Evolutionary conservation across 345 rosid species (phyloP).

Genomic region (Carallia pectinifolia): DNA sequence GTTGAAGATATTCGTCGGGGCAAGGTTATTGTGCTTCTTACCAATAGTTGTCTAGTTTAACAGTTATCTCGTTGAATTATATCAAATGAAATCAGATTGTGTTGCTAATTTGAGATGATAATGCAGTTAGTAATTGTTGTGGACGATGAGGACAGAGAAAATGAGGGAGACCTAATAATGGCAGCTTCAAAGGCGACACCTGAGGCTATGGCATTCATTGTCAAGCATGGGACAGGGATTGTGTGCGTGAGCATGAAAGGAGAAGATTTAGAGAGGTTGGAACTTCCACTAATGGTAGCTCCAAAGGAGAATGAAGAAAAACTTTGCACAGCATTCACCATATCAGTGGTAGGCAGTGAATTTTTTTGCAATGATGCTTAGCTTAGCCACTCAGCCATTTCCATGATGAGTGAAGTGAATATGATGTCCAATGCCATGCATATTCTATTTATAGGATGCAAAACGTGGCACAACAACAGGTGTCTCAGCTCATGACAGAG

Average conservation of each 20-base stretch:
- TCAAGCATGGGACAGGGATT: conserved; percentile 90
- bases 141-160: conserved; percentile 94
- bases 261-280: conserved; percentile 73
- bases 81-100: not conserved
- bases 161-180: conserved; percentile 90
- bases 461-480: conserved; percentile 33
- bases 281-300: conserved; percentile 79
- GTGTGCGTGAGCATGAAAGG: conserved; percentile 88
- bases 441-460: conserved; percentile 20
- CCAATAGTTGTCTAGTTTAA: not conserved
- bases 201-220: conserved; percentile 93
- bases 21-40: conserved; percentile 44
- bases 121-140: conserved; percentile 84
- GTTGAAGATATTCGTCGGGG: conserved; percentile 73
- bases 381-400: not conserved
- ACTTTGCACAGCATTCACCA: conserved; percentile 79
- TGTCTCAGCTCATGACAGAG: conserved; percentile 34
- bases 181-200: conserved; percentile 84
- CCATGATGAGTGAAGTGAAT: no score
- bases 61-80: not conserved
- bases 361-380: not conserved
- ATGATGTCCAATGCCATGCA: no score
- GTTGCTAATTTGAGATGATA: conserved; percentile 17
- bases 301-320: conserved; percentile 77
- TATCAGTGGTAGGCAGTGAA: conserved; percentile 63